phyloP scores from a whole-genome alignment of 2,329 filamentous ascomycete genomes.

The Leptosphaerulina australis region DNA sequence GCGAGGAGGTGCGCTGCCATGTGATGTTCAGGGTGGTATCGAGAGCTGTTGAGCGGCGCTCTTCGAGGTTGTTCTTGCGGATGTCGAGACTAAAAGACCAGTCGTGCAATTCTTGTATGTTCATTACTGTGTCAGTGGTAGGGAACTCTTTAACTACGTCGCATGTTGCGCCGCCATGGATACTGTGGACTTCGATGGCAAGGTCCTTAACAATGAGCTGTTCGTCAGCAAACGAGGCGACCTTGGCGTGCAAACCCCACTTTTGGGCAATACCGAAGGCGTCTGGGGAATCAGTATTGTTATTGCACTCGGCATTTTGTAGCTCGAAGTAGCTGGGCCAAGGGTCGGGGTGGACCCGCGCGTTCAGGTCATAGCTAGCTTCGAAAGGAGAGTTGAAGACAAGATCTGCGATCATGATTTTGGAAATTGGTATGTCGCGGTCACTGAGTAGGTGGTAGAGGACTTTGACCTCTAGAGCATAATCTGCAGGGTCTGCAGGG shows the following conservation, averaged over 20 bases:
- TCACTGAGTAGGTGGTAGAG: conserved; percentile 82
- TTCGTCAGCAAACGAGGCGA: conserved; percentile 77
- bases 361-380: conserved; percentile 85
- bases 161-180: conserved; percentile 68
- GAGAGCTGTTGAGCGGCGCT: conserved; percentile 74
- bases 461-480: conserved; percentile 74
- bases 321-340: conserved; percentile 89
- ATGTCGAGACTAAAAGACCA: conserved; percentile 74
- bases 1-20: conserved; percentile 68
- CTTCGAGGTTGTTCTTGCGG: conserved; percentile 80
- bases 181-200: conserved; percentile 64
- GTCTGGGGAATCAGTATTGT: conserved; percentile 40
- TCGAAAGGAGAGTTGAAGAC: conserved; percentile 84
- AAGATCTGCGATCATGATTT: conserved; percentile 71
- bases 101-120: conserved; percentile 72
- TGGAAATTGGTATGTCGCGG: conserved; percentile 78
- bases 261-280: conserved; percentile 74
- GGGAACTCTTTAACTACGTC: conserved; percentile 42
- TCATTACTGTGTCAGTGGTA: conserved; percentile 52
- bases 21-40: conserved; percentile 76
- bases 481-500: conserved; percentile 57
- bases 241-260: conserved; percentile 75
- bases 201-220: conserved; percentile 67
- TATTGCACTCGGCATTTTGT: conserved; percentile 51
- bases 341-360: conserved; percentile 73